Evolutionary conservation across 2,329 filamentous ascomycete species (phyloP), one percentile per base, ranked within the genome.

Genomic region (Dryadomyces quercivorus): DNA sequence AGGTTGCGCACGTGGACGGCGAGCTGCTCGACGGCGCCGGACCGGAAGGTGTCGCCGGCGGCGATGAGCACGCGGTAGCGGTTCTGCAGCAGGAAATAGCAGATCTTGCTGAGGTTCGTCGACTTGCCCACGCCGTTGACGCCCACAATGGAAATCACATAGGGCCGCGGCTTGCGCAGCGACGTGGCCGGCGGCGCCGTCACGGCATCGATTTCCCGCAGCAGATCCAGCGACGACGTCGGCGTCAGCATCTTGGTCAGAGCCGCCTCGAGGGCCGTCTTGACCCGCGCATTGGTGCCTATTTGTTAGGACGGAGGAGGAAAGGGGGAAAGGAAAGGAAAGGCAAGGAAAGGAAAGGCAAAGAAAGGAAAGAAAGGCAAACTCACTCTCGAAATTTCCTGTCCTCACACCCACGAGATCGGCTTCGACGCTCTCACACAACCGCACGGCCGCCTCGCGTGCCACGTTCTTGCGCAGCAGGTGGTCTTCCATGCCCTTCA

Each of bases 121-220:
- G 91, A 96, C 73, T 98, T 98, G 65, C 93, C 93, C 42, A 98
- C 93, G 53, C 93, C 93, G 68, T 98, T 98, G 66, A 98, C 93
- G 58, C 93, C 93, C 46, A 98, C 93, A 58, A 98, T 95, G 55
- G 90, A 96, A 66, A 98, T 94, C 63, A 97, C 92, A 66, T 97
- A 98, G 46, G 93, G 93, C 4, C 93, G 85, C 20, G 78, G 70
- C 57, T 77, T 76, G 61, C 80, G 73, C 57, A 83, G 75, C 34
- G 82, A 83, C 3, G 82, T 79, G 21, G 73, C 75, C 0, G 84
- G 72, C 1, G 88, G 84, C 12, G 80, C 75, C 7, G 82, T 85
- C 58, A 94, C 81, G 47, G 84, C 79, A 65, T 92, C 84, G 62
- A 98, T 97, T 67, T 95, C 90, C 63, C 91, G 89, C 49, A 98